Percentiles rank a stretch among this genome's conserved stretches.
phyloP scores from a whole-genome alignment of 1,139 yeast genomes.

The Candida neerlandica region DNA sequence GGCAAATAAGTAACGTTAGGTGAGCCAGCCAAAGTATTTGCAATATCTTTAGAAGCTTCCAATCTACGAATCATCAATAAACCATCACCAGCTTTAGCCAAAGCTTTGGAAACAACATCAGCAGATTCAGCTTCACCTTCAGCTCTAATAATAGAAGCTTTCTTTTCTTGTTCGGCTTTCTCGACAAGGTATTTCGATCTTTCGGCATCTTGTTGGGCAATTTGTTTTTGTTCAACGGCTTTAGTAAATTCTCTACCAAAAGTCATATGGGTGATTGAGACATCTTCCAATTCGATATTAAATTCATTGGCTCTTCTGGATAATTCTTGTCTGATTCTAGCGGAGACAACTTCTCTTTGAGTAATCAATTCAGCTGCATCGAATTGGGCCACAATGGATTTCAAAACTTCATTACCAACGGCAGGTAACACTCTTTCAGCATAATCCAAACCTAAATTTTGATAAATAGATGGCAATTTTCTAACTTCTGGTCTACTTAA shows the following conservation, averaged over 20 bases:
- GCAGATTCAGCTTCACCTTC: conserved; percentile 99
- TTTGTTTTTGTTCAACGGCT: conserved; percentile 98
- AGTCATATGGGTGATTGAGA: conserved; percentile 96
- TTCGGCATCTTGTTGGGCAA: conserved; percentile 99
- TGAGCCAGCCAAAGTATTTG: conserved; percentile 79
- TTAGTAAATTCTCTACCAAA: conserved; percentile 97
- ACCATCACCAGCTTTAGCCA: conserved; percentile 95
- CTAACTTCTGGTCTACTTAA: conserved; percentile 91
- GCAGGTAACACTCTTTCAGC: conserved; percentile 98
- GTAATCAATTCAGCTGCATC: conserved; percentile 98
- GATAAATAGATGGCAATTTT: conserved; percentile 83
- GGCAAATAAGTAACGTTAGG: conserved; percentile 94
- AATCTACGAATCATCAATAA: conserved; percentile 89
- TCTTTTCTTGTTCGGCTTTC: conserved; percentile 96
- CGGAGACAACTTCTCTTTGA: conserved; percentile 93
- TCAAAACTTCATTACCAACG: conserved; percentile 93
- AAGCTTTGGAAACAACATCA: conserved; percentile 90
- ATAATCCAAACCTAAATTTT: conserved; percentile 88
- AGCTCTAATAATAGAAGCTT: conserved; percentile 92
- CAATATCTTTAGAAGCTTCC: conserved; percentile 96
- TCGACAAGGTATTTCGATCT: conserved; percentile 93
- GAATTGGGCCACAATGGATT: conserved; percentile 95
- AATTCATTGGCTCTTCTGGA: conserved; percentile 85
- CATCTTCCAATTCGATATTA: conserved; percentile 91
- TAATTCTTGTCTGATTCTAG: conserved; percentile 85